Evolutionary conservation across 2,329 filamentous ascomycete genomes (phyloP).

Genomic region (Sporothrix brunneoviolacea): DNA sequence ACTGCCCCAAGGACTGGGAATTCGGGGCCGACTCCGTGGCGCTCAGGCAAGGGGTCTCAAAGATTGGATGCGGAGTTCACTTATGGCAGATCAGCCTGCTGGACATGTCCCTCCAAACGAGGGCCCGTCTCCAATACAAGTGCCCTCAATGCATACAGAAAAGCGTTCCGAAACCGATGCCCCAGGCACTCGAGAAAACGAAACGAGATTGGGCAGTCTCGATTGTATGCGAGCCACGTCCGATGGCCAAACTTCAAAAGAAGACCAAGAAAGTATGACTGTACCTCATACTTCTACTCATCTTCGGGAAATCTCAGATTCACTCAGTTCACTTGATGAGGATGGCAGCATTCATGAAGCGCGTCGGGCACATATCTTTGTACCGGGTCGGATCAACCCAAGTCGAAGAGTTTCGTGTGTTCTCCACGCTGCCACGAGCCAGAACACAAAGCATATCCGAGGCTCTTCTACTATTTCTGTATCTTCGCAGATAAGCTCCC

Average conservation of each 20-base stretch:
- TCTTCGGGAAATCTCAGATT: slow-evolving; percentile 1
- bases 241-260: background rate
- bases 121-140: too few relatives aligned
- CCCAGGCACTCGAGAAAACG: background rate
- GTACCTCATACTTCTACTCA: too few relatives aligned
- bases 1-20: background rate
- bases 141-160: too few relatives aligned
- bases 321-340: slow-evolving; percentile 16
- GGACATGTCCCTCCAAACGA: background rate
- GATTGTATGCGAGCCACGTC: background rate
- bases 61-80: background rate
- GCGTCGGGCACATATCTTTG: slow-evolving; percentile 14
- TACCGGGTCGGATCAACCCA: background rate
- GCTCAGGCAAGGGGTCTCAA: background rate
- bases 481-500: slow-evolving; percentile 14
- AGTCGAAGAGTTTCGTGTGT: background rate
- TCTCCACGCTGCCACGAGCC: background rate
- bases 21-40: background rate
- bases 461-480: slow-evolving; percentile 3
- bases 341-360: slow-evolving; percentile 23
- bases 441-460: background rate
- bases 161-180: too few relatives aligned
- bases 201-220: background rate
- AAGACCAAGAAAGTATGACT: background rate
- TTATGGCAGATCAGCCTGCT: background rate